A percentile compares a stretch with the other conserved stretches of the same genome.
phyloP scores from a whole-genome alignment of 768 basidiomycete genomes.

The Leccinum arenicola region DNA sequence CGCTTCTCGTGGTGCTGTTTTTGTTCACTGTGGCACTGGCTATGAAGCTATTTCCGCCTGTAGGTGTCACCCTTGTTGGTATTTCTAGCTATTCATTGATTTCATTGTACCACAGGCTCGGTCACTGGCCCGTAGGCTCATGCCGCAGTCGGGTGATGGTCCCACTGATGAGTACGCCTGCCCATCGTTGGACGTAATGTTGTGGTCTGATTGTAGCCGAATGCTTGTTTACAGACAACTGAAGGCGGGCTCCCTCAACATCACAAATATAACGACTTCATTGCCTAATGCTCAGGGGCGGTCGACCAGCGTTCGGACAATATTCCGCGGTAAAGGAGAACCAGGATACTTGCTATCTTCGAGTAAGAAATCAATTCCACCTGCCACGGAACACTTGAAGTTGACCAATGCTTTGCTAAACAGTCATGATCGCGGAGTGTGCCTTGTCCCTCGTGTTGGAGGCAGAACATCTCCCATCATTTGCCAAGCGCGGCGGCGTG shows the following conservation, averaged over 20 bases:
- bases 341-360: constrained; percentile 55
- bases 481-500: constrained; percentile 68
- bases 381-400: neutral
- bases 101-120: constrained; percentile 37
- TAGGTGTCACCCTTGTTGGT: constrained; percentile 25
- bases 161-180: constrained; percentile 58
- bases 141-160: constrained; percentile 56
- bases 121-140: constrained; percentile 48
- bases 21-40: constrained; percentile 18
- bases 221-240: constrained; percentile 40
- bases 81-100: neutral
- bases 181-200: neutral
- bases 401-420: constrained; percentile 3
- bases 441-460: constrained; percentile 70
- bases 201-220: constrained; percentile 3
- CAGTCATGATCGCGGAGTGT: constrained; percentile 76
- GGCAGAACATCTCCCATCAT: constrained; percentile 49
- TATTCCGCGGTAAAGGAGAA: constrained; percentile 67
- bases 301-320: constrained; percentile 52
- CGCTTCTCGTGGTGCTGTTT: constrained; percentile 40
- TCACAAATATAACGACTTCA: constrained; percentile 71
- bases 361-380: constrained; percentile 1
- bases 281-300: constrained; percentile 38
- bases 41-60: constrained; percentile 35
- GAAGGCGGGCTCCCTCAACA: constrained; percentile 56